Conservation (phyloP, 2,329 filamentous ascomycete species). For the Colletotrichum orchidophilum region DNA sequence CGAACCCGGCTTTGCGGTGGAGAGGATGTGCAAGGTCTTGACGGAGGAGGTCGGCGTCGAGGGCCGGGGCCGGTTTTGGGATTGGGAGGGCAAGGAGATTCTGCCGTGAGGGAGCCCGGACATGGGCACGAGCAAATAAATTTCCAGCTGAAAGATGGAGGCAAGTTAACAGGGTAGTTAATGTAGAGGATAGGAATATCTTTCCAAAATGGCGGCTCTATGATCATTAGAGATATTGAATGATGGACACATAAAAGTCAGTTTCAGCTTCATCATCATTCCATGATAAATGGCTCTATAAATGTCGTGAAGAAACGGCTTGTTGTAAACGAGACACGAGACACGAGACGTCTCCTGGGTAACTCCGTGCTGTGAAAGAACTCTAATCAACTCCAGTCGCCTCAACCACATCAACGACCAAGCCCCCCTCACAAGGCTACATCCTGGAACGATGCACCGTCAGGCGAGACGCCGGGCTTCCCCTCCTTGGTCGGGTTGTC, state of each 20-base stretch:
- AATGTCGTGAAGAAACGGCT: slow-evolving; percentile 18
- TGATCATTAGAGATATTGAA: neutral
- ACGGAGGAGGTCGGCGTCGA: slow-evolving; percentile 54
- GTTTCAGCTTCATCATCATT: neutral
- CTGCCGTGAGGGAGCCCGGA: slow-evolving; percentile 53
- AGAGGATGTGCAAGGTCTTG: slow-evolving; percentile 70
- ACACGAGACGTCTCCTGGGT: slow-evolving; percentile 18
- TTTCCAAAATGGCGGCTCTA: neutral
- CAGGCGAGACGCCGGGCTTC: slow-evolving; percentile 58
- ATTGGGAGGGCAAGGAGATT: slow-evolving; percentile 74
- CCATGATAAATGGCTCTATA: slow-evolving; percentile 14
- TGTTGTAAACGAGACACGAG: slow-evolving; percentile 18
- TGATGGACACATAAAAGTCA: neutral
- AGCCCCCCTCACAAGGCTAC: slow-evolving; percentile 61
- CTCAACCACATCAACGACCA: neutral
- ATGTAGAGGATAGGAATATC: neutral
- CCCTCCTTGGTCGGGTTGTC: slow-evolving; percentile 43
- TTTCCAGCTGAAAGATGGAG: neutral
- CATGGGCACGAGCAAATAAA: neutral
- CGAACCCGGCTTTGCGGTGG: slow-evolving; percentile 71
- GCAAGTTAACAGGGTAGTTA: neutral
- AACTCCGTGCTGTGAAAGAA: slow-evolving; percentile 29
- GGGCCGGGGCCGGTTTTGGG: slow-evolving; percentile 72
- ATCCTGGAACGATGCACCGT: slow-evolving; percentile 70
- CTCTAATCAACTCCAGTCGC: neutral